phyloP scores from a whole-genome alignment of 208 protist genomes.

The Phytomonas francai region DNA sequence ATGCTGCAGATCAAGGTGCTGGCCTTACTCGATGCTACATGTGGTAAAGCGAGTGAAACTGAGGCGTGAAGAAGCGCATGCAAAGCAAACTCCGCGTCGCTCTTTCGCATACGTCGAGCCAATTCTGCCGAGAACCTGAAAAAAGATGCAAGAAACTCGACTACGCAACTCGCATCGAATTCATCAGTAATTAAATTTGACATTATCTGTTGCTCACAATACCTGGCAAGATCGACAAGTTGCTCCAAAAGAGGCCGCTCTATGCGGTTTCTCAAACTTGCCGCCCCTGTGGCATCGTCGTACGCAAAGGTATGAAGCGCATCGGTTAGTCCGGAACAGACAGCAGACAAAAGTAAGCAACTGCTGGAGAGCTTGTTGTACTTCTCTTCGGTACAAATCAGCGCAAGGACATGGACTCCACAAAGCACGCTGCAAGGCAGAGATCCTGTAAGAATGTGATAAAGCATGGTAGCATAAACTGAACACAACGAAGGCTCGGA shows the following conservation, averaged over 20 bases:
- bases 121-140: conserved; percentile 28
- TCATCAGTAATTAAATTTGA: conserved; percentile 8
- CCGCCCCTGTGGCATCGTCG: conserved; percentile 4
- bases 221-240: conserved; percentile 1
- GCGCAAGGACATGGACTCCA: conserved; percentile 26
- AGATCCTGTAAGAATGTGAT: conserved; percentile 37
- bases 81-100: conserved; percentile 22
- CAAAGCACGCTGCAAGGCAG: conserved; percentile 21
- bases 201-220: conserved; percentile 6
- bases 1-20: conserved; percentile 19
- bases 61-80: conserved; percentile 12
- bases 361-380: conserved; percentile 13
- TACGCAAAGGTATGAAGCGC: conserved; percentile 13
- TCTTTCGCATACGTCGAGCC: conserved; percentile 24
- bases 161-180: conserved; percentile 24
- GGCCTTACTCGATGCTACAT: conserved; percentile 14
- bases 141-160: conserved; percentile 41
- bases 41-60: not conserved
- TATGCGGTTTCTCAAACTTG: conserved; percentile 10
- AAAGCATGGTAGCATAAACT: conserved; percentile 68
- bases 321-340: conserved; percentile 28
- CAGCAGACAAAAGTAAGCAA: conserved; percentile 24
- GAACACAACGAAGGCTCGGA: conserved; percentile 20
- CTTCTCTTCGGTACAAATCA: conserved; percentile 19
- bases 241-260: conserved; percentile 14